These are phyloP conservation scores for Mucor plumbeus DNA, from an alignment of 371 early-diverging fungal genomes.

Conservation along the genomic window DNA sequence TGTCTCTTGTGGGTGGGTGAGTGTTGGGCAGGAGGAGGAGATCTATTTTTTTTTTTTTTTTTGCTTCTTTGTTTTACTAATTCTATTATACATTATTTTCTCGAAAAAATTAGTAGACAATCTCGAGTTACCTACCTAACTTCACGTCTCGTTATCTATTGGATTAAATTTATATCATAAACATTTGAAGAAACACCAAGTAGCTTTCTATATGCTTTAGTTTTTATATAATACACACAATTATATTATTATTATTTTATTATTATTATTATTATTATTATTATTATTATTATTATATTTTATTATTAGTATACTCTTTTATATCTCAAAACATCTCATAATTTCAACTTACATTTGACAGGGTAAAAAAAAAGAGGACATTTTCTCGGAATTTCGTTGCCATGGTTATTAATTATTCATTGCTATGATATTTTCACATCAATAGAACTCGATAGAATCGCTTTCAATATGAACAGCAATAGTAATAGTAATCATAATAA, in stretches of 20 bases:
- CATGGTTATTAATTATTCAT: background rate
- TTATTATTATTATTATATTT: background rate
- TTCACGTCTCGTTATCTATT: background rate
- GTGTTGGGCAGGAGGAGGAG: background rate
- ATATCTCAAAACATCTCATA: background rate
- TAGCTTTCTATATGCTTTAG: background rate
- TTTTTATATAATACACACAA: background rate
- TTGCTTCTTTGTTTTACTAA: background rate
- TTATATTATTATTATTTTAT: background rate
- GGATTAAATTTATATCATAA: background rate
- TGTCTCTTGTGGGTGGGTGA: no score
- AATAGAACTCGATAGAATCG: background rate
- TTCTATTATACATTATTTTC: background rate
- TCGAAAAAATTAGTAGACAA: background rate
- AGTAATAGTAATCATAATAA: slow-evolving; percentile 12
- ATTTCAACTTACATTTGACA: slow-evolving; percentile 11
- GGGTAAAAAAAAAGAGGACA: background rate
- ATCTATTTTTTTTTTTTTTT: background rate
- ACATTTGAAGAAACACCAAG: background rate
- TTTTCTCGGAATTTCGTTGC: background rate
- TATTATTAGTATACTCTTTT: background rate
- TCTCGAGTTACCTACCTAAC: background rate
- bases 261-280: background rate
- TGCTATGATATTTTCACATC: background rate
- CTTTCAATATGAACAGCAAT: slow-evolving; percentile 10